Base-by-base conservation (phyloP, 2,329 filamentous ascomycete genomes). In the Fusarium redolens region DNA sequence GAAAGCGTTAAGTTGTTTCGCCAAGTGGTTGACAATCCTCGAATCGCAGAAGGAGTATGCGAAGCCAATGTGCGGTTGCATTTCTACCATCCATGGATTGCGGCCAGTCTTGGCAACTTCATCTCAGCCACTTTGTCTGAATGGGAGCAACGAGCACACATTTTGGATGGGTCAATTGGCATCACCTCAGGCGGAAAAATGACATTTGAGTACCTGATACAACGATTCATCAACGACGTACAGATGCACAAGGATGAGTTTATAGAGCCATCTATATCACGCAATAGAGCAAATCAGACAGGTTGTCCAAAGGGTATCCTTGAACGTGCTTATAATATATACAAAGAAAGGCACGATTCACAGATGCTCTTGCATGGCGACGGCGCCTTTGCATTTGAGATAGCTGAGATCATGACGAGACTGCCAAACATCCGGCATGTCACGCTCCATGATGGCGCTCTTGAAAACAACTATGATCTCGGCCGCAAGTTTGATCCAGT, bases 71-170 rank as follows among this genome's bases (percentile, higher is more conserved):
- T 30, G 14, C 41, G 14, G 9, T 13, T 58, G 1, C 55, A 48
- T 15, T 58, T 58, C 3, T 48, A 58, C 18, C 55, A 58, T 47
- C n/a, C 55, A 13, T 58, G 55, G 55, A 22, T 37, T 30, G 41
- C 31, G 5, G 31, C 22, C 8, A 30, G 41, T 14, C 18, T 58
- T 2, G 18, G 15, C 7, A 58, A 58, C 0, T 48, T 58, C 1
- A 13, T 25, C 13, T 2, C 22, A 4, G 55, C 31, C 7, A 3
- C 12, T 11, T n/a, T 6, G 2, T 48, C 41, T 1, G 55, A 58
- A 17, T 58, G 55, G 55, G 9, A 7, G 3, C 40, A 57, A 17
- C 31, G 54, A 30, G 14, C 3, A 8, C 17, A 10, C 11, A 7
- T 8, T 8, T 28, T 22, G 7, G 9, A 33, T 13, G 12, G 14